Evolutionary conservation across 2,329 filamentous ascomycete species (phyloP).

Genomic region (Rhynchosporium secalis): DNA sequence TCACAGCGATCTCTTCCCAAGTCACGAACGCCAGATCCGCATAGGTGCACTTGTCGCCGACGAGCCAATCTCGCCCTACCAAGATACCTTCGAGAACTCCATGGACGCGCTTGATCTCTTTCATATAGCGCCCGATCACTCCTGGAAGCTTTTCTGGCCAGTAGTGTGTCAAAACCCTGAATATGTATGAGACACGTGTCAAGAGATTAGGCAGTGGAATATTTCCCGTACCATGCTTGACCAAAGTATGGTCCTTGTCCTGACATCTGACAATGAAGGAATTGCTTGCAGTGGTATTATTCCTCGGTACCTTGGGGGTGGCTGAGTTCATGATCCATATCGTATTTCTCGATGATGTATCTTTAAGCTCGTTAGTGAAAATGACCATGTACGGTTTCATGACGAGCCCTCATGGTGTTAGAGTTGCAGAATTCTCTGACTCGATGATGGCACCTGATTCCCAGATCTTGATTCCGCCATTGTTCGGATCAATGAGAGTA

Average conservation of each 20-base stretch:
- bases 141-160: slow-evolving; percentile 33
- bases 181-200: neutral
- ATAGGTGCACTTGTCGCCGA: slow-evolving; percentile 44
- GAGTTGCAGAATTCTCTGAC: slow-evolving; percentile 33
- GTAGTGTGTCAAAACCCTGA: slow-evolving; percentile 29
- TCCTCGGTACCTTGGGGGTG: slow-evolving; percentile 39
- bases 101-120: slow-evolving; percentile 42
- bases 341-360: slow-evolving; percentile 43
- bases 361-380: neutral
- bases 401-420: neutral
- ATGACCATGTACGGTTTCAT: neutral
- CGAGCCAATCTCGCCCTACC: slow-evolving; percentile 41
- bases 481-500: slow-evolving; percentile 43
- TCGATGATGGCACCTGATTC: slow-evolving; percentile 49
- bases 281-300: slow-evolving; percentile 41
- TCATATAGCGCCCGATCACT: slow-evolving; percentile 47
- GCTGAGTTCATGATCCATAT: slow-evolving; percentile 42
- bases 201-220: neutral
- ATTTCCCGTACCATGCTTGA: slow-evolving; percentile 23
- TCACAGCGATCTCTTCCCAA: slow-evolving; percentile 21
- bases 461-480: slow-evolving; percentile 46
- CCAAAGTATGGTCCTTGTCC: slow-evolving; percentile 47
- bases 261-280: slow-evolving; percentile 43
- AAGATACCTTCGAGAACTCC: slow-evolving; percentile 46
- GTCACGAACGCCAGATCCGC: slow-evolving; percentile 39